Percentiles rank a stretch among this genome's conserved stretches.
Evolutionary conservation across 1,284 basidiomycete species (phyloP).

Genomic region (Leucoagaricus sp.): DNA sequence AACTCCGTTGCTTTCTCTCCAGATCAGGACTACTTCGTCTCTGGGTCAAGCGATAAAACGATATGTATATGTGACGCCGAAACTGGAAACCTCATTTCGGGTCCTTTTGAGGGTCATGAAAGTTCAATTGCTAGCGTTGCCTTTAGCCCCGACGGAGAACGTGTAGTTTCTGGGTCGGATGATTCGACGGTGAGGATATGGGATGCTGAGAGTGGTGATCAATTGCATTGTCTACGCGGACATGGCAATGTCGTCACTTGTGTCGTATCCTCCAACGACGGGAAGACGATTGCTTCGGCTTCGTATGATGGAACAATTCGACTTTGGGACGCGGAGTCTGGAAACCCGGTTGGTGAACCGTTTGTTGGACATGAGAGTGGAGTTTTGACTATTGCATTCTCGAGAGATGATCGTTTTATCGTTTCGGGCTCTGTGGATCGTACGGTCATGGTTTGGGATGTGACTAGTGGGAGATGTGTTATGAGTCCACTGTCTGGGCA

Average conservation of each 20-base stretch:
- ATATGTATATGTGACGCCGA: constrained; percentile 24
- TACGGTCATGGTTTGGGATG: constrained; percentile 18
- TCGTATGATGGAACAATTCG: constrained; percentile 20
- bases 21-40: constrained; percentile 21
- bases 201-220: constrained; percentile 21
- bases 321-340: constrained; percentile 19
- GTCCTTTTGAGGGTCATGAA: constrained; percentile 17
- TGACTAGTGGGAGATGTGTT: constrained; percentile 16
- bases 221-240: constrained; percentile 7
- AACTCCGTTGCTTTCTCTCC: constrained; percentile 26
- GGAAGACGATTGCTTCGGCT: constrained; percentile 19
- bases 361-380: constrained; percentile 20
- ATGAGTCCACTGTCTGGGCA: constrained; percentile 17
- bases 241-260: constrained; percentile 17
- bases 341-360: not conserved
- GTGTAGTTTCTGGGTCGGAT: constrained; percentile 19
- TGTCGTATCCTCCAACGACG: constrained; percentile 20
- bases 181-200: constrained; percentile 25
- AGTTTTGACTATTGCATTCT: constrained; percentile 26
- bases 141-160: constrained; percentile 19
- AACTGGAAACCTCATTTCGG: constrained; percentile 18
- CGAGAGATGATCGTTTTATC: constrained; percentile 21
- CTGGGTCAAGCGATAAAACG: constrained; percentile 21
- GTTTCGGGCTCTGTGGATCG: constrained; percentile 16
- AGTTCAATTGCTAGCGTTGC: constrained; percentile 15